phyloP scores from a whole-genome alignment of 2,329 filamentous ascomycete genomes.

The Trichothecium sympodiale region DNA sequence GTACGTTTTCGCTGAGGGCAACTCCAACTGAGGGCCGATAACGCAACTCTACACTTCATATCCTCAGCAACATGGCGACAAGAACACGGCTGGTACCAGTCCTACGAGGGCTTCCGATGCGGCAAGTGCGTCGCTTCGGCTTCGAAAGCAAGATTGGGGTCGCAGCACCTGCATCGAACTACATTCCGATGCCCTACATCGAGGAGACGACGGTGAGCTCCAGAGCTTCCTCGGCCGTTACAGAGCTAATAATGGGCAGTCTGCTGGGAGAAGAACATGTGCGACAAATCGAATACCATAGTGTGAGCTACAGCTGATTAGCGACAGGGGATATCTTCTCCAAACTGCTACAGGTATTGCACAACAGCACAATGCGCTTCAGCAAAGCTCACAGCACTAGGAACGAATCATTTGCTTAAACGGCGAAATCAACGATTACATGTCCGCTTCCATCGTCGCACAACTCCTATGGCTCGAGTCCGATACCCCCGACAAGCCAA shows the following conservation, averaged over 20 bases:
- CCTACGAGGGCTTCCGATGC: slow-evolving; percentile 20
- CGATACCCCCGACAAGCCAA: slow-evolving; percentile 87
- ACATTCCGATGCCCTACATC: slow-evolving; percentile 50
- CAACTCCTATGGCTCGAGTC: slow-evolving; percentile 97
- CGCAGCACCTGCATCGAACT: slow-evolving; percentile 18
- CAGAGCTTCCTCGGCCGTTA: background rate
- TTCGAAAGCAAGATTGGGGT: slow-evolving; percentile 21
- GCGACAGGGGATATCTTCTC: slow-evolving; percentile 68
- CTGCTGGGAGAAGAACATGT: slow-evolving; percentile 71
- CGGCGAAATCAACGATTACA: slow-evolving; percentile 77
- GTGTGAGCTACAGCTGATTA: slow-evolving; percentile 7
- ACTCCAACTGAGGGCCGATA: too few relatives aligned
- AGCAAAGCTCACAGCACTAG: slow-evolving; percentile 24
- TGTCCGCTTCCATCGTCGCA: slow-evolving; percentile 88
- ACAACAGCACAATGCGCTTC: background rate
- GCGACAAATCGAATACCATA: slow-evolving; percentile 15
- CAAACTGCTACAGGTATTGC: slow-evolving; percentile 57
- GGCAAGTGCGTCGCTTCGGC: slow-evolving; percentile 30
- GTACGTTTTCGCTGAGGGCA: too few relatives aligned
- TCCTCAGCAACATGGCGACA: slow-evolving; percentile 15
- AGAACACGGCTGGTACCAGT: slow-evolving; percentile 18
- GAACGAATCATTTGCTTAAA: slow-evolving; percentile 94
- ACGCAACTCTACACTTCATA: too few relatives aligned
- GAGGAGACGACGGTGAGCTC: slow-evolving; percentile 29
- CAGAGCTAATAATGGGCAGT: slow-evolving; percentile 33